Base-by-base conservation (phyloP, 169 alveolate genomes). In the Amoebophrya sp. region DNA sequence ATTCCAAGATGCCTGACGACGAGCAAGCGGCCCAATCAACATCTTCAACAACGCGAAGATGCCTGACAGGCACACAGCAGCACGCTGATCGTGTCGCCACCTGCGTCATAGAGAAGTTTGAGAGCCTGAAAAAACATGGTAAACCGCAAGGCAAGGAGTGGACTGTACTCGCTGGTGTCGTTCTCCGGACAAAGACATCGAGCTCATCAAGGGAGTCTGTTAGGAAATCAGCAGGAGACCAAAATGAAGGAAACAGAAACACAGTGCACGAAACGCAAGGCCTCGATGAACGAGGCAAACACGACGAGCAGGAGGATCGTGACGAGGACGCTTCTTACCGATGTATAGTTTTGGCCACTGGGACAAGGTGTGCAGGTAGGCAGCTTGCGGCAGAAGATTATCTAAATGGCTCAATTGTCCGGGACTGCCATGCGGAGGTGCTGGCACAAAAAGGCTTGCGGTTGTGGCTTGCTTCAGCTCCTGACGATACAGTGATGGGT, bases 361-460 rank as follows among this genome's bases (percentile, higher is more conserved):
- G 83, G 36, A 65, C 83, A 0, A 29, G 83, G 83, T 65, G 83
- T 36, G n/a, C n/a, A n/a, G n/a, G n/a, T n/a, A n/a, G n/a, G n/a
- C n/a, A n/a, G n/a, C n/a, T n/a, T n/a, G n/a, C n/a, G n/a, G n/a
- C n/a, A n/a, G n/a, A n/a, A n/a, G n/a, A n/a, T n/a, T n/a, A n/a
- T n/a, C n/a, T n/a, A n/a, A n/a, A n/a, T n/a, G 65, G 18, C 18
- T 65, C 2, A 10, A 18, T 6, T 29, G 18, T 65, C 3, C 2
- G 83, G 83, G 83, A 65, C 26, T 65, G 83, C 33, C 83, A 65
- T 18, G 83, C 83, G 36, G 83, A 65, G n/a, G 83, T 65, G 12
- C 26, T 65, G 83, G 83, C 12, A 36, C 83, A 65, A 65, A 65
- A 36, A 36, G 83, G 83, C 38, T 26, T 65, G 39, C 0, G n/a